These are phyloP conservation scores for Mimosa pudica DNA, from an alignment of 306 rosid genomes.

Conservation along the genomic window DNA sequence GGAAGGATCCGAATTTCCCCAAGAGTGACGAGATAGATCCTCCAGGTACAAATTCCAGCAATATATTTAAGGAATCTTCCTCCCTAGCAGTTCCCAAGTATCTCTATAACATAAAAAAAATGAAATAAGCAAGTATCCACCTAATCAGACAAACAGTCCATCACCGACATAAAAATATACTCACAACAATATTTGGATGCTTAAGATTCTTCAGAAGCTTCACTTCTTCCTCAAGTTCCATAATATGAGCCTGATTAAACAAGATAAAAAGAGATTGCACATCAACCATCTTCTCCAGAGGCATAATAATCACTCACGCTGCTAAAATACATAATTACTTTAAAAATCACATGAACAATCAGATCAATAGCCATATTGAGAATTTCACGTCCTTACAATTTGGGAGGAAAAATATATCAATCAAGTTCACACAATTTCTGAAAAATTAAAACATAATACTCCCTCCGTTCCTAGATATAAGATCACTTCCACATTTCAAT, in stretches of 20 bases:
- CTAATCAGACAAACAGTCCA: conserved; percentile 7
- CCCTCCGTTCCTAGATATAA: too few relatives aligned
- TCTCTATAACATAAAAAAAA: conserved; percentile 54
- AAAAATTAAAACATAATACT: background rate
- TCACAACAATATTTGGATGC: conserved; percentile 91
- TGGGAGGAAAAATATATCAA: background rate
- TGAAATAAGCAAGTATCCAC: background rate
- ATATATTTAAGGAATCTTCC: conserved; percentile 79
- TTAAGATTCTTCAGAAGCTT: conserved; percentile 87
- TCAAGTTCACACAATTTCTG: conserved; percentile 19
- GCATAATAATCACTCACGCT: background rate
- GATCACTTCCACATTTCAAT: too few relatives aligned
- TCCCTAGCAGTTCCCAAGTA: conserved; percentile 93
- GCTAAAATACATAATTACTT: background rate
- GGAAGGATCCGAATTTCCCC: conserved; percentile 93
- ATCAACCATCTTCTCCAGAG: conserved; percentile 31
- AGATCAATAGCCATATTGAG: conserved; percentile 1
- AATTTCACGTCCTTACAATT: background rate
- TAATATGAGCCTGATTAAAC: conserved; percentile 69
- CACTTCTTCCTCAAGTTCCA: conserved; percentile 92
- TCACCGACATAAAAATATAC: conserved; percentile 36
- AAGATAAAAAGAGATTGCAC: conserved; percentile 4
- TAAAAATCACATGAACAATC: background rate
- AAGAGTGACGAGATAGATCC: conserved; percentile 89
- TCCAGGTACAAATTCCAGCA: conserved; percentile 92